phyloP scores from a whole-genome alignment of 108 stramenopile genomes.

The Phaeodactylum tricornutum region DNA sequence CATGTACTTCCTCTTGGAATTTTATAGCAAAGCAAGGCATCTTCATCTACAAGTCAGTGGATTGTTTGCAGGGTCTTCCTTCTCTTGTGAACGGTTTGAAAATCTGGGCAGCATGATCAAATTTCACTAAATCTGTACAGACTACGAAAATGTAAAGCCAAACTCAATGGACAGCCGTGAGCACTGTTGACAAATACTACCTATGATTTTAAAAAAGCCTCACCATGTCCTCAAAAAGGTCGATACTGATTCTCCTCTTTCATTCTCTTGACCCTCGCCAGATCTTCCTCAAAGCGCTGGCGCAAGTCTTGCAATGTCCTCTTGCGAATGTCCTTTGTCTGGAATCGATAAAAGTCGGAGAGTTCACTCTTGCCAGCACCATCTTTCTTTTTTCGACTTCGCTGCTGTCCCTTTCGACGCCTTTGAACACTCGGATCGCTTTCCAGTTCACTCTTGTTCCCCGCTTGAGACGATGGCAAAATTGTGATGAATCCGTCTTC shows the following conservation, averaged over 20 bases:
- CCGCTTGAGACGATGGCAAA: slow-evolving; percentile 31
- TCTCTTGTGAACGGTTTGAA: no score
- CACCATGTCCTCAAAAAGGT: slow-evolving; percentile 64
- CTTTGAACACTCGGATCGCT: slow-evolving; percentile 3
- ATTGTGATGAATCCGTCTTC: slow-evolving; percentile 85
- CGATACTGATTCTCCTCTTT: slow-evolving; percentile 69
- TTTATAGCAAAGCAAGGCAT: no score
- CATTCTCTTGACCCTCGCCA: slow-evolving; percentile 66
- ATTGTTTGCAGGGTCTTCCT: no score
- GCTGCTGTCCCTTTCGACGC: slow-evolving; percentile 27
- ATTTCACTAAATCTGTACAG: no score
- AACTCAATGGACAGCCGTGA: no score
- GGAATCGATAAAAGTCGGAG: slow-evolving; percentile 80
- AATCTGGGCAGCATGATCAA: no score
- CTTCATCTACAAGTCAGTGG: no score
- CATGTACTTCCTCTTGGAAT: no score
- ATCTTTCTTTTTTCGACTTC: slow-evolving; percentile 50
- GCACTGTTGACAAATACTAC: no score
- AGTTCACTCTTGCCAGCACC: slow-evolving; percentile 37
- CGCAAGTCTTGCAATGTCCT: slow-evolving; percentile 60
- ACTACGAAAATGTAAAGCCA: no score
- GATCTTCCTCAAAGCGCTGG: slow-evolving; percentile 63
- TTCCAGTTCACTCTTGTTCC: slow-evolving; percentile 27
- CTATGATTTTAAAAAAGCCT: no score
- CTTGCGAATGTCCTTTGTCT: slow-evolving; percentile 55